Evolutionary conservation across 1,284 basidiomycete species (phyloP).

Genomic region (Marasmius oreades): DNA sequence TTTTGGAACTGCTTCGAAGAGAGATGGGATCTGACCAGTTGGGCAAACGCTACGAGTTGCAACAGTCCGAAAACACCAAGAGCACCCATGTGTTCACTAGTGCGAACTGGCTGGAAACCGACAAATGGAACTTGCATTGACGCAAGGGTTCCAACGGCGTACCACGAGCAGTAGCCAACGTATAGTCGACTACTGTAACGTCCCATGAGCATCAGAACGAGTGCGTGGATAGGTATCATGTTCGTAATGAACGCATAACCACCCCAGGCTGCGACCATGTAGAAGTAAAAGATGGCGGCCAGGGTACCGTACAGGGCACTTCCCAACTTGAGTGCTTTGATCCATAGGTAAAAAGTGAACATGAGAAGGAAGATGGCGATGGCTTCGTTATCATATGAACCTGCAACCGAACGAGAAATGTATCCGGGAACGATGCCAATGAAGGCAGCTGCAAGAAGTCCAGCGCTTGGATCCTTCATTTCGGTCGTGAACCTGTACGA

Average conservation of each 20-base stretch:
- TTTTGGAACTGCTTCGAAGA: constrained; percentile 92
- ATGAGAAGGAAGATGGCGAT: constrained; percentile 99
- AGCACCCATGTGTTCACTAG: constrained; percentile 98
- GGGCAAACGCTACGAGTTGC: constrained; percentile 93
- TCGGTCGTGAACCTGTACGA: constrained; percentile 82
- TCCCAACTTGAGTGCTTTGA: constrained; percentile 93
- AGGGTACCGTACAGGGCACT: constrained; percentile 89
- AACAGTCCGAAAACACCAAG: constrained; percentile 95
- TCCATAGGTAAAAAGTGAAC: constrained; percentile 98
- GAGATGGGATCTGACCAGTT: constrained; percentile 86
- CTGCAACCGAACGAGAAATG: constrained; percentile 98
- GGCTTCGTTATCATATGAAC: constrained; percentile 99
- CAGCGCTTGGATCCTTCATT: constrained; percentile 91
- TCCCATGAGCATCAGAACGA: constrained; percentile 96
- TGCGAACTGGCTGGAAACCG: constrained; percentile 97
- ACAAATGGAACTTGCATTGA: constrained; percentile 99
- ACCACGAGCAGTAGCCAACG: constrained; percentile 96
- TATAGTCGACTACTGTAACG: constrained; percentile 92
- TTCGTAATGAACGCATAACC: constrained; percentile 99
- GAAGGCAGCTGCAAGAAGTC: constrained; percentile 95
- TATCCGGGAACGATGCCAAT: constrained; percentile 98
- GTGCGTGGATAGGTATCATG: constrained; percentile 96
- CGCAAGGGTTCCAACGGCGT: constrained; percentile 93
- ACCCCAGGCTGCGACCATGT: constrained; percentile 99
- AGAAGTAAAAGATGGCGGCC: constrained; percentile 97